A percentile compares a stretch with the other conserved stretches of the same genome.
Conservation (phyloP, 768 basidiomycete species). For the Lentinula lateritia region DNA sequence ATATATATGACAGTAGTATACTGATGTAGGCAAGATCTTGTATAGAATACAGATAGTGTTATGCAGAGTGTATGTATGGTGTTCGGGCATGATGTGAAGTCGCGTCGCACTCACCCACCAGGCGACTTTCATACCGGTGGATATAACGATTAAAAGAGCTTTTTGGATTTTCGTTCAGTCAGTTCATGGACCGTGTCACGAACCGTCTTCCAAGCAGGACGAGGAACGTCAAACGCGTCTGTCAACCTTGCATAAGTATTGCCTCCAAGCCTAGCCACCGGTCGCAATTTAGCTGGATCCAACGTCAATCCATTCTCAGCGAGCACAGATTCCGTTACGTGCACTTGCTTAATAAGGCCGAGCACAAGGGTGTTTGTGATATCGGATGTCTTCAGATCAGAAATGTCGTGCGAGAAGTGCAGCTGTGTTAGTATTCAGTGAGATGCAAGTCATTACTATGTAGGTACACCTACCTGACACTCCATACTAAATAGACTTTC, state of each 20-base stretch:
- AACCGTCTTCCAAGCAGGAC: conserved; percentile 29
- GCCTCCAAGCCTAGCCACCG: conserved; percentile 52
- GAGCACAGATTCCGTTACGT: conserved; percentile 46
- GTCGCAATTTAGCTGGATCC: conserved; percentile 42
- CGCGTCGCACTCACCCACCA: too few species aligned
- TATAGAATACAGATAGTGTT: too few species aligned
- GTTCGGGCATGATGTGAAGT: not conserved
- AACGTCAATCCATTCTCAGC: conserved; percentile 32
- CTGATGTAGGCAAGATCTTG: too few species aligned
- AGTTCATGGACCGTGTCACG: conserved; percentile 4
- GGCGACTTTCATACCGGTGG: too few species aligned
- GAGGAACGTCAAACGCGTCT: conserved; percentile 42
- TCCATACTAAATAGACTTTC: conserved; percentile 59
- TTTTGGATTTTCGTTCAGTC: not conserved
- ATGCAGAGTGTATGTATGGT: too few species aligned
- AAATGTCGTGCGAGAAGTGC: conserved; percentile 45
- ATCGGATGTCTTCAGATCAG: conserved; percentile 26
- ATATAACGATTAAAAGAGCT: too few species aligned
- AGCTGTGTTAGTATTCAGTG: conserved; percentile 26
- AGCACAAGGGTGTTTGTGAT: conserved; percentile 42
- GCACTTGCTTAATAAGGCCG: conserved; percentile 49
- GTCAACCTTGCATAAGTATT: conserved; percentile 43
- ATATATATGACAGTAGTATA: too few species aligned
- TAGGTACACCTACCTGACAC: conserved; percentile 43
- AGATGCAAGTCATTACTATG: conserved; percentile 8